phyloP scores from a whole-genome alignment of 2,329 filamentous ascomycete species.

The Pseudogymnoascus sp. region DNA sequence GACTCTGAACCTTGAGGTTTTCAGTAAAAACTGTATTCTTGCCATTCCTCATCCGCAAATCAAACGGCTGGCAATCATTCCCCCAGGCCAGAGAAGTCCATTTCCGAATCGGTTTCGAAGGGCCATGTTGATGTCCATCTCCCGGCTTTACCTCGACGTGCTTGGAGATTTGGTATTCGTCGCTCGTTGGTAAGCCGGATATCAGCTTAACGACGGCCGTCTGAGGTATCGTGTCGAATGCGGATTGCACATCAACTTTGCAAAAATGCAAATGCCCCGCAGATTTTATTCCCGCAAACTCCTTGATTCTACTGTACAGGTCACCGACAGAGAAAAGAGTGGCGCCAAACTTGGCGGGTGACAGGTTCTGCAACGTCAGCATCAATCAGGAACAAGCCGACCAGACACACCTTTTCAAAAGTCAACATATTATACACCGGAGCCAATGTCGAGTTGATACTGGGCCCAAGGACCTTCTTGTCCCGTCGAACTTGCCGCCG shows the following conservation, averaged over 20 bases:
- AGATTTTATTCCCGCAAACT: conserved; percentile 51
- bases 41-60: conserved; percentile 26
- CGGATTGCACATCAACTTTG: conserved; percentile 84
- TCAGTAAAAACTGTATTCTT: conserved; percentile 71
- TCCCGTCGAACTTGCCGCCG: conserved; percentile 49
- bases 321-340: conserved; percentile 75
- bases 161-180: conserved; percentile 62
- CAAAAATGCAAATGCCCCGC: conserved; percentile 64
- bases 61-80: conserved; percentile 24
- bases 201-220: conserved; percentile 61
- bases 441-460: conserved; percentile 61
- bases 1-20: conserved; percentile 47
- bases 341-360: conserved; percentile 60
- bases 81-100: conserved; percentile 25
- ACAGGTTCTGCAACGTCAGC: conserved; percentile 30
- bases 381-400: conserved; percentile 11
- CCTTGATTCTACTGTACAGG: conserved; percentile 64
- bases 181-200: conserved; percentile 44
- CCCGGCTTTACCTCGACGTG: conserved; percentile 62
- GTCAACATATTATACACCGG: conserved; percentile 72
- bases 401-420: conserved; percentile 60
- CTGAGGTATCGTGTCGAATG: conserved; percentile 94
- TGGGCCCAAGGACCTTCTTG: conserved; percentile 47
- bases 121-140: conserved; percentile 17
- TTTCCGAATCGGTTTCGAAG: conserved; percentile 23